Evolutionary conservation across 768 basidiomycete genomes (phyloP), one percentile per base, ranked within the genome.

Genomic region (Aureoboletus auriporus): DNA sequence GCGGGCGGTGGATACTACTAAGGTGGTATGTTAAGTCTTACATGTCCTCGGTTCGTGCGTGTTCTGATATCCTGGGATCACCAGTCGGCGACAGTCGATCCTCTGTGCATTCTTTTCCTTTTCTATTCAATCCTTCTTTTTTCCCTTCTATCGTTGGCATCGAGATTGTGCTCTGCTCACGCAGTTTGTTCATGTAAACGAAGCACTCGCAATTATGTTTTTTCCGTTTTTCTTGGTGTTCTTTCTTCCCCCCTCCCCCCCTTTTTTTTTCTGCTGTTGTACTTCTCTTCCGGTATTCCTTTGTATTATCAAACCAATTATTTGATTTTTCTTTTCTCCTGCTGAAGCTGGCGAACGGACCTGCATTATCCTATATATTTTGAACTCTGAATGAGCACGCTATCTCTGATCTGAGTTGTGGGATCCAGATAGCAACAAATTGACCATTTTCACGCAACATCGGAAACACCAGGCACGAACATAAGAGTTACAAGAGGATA

Each of bases 1-100:
- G 59, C 55, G 3, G 42, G 58, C 8, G 69, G 69, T 20, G 51
- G 61, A 28, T 67, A 72, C 39, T 67, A 26, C 39, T 67, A 20
- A 52, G 33, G 5, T 1, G 9, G 60, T 61, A 36, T 38, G 45
- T 46, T 8, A 31, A 12, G 7, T 16, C 8, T 16, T 10, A 16
- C 11, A 10, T 2, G 33, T 29, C 16, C 16, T 4, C n/a, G 14
- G 6, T 20, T 23, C 26, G 12, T n/a, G 10, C 31, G n/a, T 16
- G 14, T 36, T 2, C 35, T 60, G 43, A 56, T 17, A 1, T 13
- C 20, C 4, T 4, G 20, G 4, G 20, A 23, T 23, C 12, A 30
- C 1, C 13, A 13, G 10, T 14, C 33, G 33, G 29, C 26, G 6
- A 31, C 30, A 34, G 35, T 35, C 45, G 12, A 40, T 52, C 26